A percentile compares a stretch with the other conserved stretches of the same genome.
These are phyloP conservation scores for Yarrowia sp. DNA, from an alignment of 805 yeast genomes.

Conservation along the genomic window DNA sequence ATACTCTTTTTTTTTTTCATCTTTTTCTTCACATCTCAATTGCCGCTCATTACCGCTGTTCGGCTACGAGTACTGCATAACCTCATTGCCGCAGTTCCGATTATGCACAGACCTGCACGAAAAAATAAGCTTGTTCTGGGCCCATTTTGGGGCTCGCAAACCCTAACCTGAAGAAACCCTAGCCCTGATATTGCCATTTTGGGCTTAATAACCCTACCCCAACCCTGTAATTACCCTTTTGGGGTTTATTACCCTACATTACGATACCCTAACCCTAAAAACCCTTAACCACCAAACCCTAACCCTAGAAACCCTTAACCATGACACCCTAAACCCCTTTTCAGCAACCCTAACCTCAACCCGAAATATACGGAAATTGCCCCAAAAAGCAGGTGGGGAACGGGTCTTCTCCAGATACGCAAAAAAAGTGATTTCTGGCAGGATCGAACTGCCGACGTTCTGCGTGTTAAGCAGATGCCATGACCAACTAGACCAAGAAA, in stretches of 20 bases:
- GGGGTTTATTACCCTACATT: no score
- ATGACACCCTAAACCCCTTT: no score
- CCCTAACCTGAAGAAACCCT: no score
- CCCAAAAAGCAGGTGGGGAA: background rate
- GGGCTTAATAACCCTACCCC: no score
- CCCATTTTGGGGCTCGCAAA: no score
- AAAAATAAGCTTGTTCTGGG: conserved; percentile 19
- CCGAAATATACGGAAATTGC: background rate
- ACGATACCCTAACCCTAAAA: background rate
- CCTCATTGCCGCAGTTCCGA: background rate
- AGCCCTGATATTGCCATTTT: no score
- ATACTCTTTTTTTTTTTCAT: no score
- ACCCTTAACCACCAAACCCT: background rate
- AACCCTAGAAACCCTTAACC: background rate
- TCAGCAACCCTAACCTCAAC: no score
- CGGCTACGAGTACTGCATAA: no score
- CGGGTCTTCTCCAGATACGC: no score
- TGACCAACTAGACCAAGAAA: conserved; percentile 93
- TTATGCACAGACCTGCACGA: conserved; percentile 11
- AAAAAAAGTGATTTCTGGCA: conserved; percentile 52
- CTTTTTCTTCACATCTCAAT: background rate
- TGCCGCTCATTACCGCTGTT: conserved; percentile 5
- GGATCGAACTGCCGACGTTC: conserved; percentile 99
- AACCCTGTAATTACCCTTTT: background rate
- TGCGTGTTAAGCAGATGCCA: conserved; percentile 99